Base-by-base conservation (phyloP, 139 green algal species). In the Bryopsis sp. region DNA sequence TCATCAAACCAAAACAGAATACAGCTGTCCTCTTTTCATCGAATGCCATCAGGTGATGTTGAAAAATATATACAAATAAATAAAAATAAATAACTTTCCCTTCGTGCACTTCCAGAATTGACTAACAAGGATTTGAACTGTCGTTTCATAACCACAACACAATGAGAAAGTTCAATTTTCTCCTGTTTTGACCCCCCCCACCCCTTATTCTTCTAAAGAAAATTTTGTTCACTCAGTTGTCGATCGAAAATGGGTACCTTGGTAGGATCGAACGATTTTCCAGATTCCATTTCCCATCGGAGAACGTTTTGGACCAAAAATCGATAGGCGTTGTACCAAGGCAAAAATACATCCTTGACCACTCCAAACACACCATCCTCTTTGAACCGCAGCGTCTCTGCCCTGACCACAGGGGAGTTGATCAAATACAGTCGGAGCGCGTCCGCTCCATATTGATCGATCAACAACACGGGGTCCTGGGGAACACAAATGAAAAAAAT, bases 261-360 rank as follows among this genome's bases (percentile, higher is more conserved):
- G 22, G 54, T 33, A n/a, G 84, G 79, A 48, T 88, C 47, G 57
- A 95, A 87, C 5, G 47, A 48, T 3, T 33, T 38, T 15, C 77
- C 79, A 2, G 62, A 75, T 73, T 93, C 88, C 3, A 70, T 54
- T 67, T 92, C 82, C 72, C 86, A 82, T 2, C 91, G 83, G 62
- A 85, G 62, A 22, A 90, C 84, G 68, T 96, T 97, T 79, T 96
- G 91, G 26, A 88, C 86, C 74, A 94, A 65, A 79, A 96, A 95
- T 48, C 85, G 78, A 84, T 98, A 98, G 2, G 93, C 93, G 77
- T 98, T 98, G 86, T 98, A 98, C 95, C 95, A 99, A 8, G 95
- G 95, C 76, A 99, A 83, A 75, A 99, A 97, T 19, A 99, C 88
- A 72, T 96, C 90, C 76, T 95, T 95, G 29, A 99, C 83, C 15